Conservation (phyloP, 331 rosid species). For the Malus hybrid region DNA sequence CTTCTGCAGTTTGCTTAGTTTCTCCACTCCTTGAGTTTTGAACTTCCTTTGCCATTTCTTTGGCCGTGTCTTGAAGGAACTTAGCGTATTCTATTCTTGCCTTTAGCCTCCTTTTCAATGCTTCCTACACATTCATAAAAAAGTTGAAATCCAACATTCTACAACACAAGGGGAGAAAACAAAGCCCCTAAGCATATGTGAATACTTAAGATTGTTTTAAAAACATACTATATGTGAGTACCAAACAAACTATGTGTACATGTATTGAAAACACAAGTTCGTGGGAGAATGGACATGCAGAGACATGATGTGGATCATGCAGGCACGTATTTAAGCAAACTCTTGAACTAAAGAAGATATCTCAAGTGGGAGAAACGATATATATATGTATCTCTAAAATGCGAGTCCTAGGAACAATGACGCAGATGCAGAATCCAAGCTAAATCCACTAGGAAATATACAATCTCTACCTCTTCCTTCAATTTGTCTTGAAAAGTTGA, state of each 20-base stretch:
- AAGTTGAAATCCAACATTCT: slow-evolving; percentile 15
- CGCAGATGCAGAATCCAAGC: neutral
- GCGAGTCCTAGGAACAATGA: too few relatives aligned
- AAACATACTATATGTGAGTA: neutral
- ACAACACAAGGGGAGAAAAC: neutral
- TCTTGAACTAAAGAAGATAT: neutral
- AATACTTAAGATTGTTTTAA: too few relatives aligned
- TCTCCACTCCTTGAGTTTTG: slow-evolving; percentile 86
- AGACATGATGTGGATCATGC: neutral
- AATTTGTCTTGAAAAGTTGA: slow-evolving; percentile 91
- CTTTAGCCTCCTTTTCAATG: slow-evolving; percentile 75
- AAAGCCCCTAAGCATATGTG: neutral
- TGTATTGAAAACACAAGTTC: neutral
- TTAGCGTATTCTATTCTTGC: slow-evolving; percentile 94
- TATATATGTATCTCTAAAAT: too few relatives aligned
- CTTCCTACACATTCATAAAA: slow-evolving; percentile 51
- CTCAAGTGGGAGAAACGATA: neutral
- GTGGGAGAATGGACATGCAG: neutral
- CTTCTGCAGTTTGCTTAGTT: slow-evolving; percentile 82
- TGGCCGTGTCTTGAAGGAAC: slow-evolving; percentile 90
- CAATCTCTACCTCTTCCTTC: slow-evolving; percentile 71
- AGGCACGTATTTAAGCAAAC: neutral
- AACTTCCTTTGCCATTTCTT: slow-evolving; percentile 98
- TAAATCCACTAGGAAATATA: neutral
- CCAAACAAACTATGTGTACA: neutral